A percentile compares a stretch with the other conserved stretches of the same genome.
phyloP scores from a whole-genome alignment of 768 basidiomycete species.

The Collybia sp. region DNA sequence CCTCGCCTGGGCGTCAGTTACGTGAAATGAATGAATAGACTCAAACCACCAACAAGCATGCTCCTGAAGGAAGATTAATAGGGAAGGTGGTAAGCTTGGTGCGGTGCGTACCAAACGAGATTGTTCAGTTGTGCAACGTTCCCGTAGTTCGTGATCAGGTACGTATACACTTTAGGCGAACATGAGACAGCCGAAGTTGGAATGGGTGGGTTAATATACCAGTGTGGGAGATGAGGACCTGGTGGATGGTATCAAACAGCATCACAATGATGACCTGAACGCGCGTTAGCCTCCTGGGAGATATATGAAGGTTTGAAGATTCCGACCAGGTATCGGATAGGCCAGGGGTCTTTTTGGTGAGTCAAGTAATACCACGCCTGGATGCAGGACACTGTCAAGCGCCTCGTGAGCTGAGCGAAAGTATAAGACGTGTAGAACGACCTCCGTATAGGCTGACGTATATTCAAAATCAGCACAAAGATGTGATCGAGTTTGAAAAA shows the following conservation, averaged over 20 bases:
- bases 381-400: conserved; percentile 40
- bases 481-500: too few species aligned
- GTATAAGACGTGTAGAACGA: conserved; percentile 13
- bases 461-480: not conserved
- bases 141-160: conserved; percentile 38
- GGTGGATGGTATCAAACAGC: conserved; percentile 47
- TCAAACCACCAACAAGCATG: conserved; percentile 23
- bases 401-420: not conserved
- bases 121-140: conserved; percentile 17
- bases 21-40: not conserved
- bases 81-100: not conserved
- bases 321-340: conserved; percentile 40
- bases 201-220: conserved; percentile 20
- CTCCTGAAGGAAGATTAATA: conserved; percentile 21
- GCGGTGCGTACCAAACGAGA: conserved; percentile 35
- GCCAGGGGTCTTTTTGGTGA: conserved; percentile 47
- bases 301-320: not conserved
- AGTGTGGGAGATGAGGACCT: conserved; percentile 47
- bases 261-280: conserved; percentile 44
- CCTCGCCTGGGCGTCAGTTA: conserved; percentile 20
- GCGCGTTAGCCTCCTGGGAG: not conserved
- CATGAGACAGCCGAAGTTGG: not conserved
- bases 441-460: conserved; percentile 44
- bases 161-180: conserved; percentile 36
- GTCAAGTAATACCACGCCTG: conserved; percentile 54